phyloP scores from a whole-genome alignment of 2,329 filamentous ascomycete genomes.

The Rhinocladiella similis region DNA sequence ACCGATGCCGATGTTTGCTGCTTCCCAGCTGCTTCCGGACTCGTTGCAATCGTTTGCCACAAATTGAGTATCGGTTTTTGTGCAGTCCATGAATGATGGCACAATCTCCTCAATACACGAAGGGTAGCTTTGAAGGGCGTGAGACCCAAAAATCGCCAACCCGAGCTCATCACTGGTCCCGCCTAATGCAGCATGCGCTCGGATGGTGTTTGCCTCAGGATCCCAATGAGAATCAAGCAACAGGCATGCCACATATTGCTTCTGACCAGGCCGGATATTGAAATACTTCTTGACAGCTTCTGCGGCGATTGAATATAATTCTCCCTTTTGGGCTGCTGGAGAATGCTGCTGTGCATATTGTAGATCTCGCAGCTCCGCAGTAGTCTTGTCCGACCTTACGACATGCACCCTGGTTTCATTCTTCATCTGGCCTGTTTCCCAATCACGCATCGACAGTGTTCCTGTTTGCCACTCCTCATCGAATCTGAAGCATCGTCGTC shows the following conservation, averaged over 20 bases:
- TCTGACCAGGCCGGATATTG: conserved; percentile 71
- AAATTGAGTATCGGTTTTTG: conserved; percentile 75
- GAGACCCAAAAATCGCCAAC: conserved; percentile 88
- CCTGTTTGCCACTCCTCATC: conserved; percentile 94
- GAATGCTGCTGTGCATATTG: conserved; percentile 76
- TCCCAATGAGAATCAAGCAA: conserved; percentile 92
- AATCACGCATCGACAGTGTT: conserved; percentile 74
- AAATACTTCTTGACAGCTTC: conserved; percentile 80
- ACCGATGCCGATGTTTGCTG: conserved; percentile 91
- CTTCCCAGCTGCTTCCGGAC: conserved; percentile 88
- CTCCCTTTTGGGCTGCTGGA: conserved; percentile 67
- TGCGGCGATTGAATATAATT: conserved; percentile 73
- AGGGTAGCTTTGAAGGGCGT: conserved; percentile 88
- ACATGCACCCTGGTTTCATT: conserved; percentile 90
- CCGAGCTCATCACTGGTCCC: conserved; percentile 68
- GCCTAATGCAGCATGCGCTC: conserved; percentile 81
- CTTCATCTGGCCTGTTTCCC: conserved; percentile 70
- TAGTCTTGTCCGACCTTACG: conserved; percentile 77
- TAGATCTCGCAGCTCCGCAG: conserved; percentile 77
- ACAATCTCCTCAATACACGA: conserved; percentile 85
- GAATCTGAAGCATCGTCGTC: conserved; percentile 81
- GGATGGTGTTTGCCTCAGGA: conserved; percentile 65
- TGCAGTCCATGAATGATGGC: conserved; percentile 86
- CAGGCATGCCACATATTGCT: conserved; percentile 83
- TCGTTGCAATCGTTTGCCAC: conserved; percentile 86